phyloP scores from a whole-genome alignment of 2,329 filamentous ascomycete species.

The Zalaria obscura region DNA sequence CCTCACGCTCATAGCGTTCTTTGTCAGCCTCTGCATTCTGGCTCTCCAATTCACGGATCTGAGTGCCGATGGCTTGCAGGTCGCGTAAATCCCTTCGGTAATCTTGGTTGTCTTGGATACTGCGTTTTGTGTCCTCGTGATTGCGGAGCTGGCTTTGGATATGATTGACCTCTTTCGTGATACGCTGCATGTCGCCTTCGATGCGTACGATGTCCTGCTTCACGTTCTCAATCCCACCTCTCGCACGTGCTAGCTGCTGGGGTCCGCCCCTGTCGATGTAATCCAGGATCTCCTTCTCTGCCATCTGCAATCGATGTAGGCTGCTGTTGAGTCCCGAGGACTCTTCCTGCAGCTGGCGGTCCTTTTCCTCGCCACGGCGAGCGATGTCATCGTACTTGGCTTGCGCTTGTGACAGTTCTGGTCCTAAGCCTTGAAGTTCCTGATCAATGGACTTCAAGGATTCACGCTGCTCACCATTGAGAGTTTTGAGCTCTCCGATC shows the following conservation, averaged over 20 bases:
- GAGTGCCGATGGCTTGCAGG: constrained; percentile 50
- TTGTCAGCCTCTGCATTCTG: constrained; percentile 77
- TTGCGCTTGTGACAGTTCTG: constrained; percentile 62
- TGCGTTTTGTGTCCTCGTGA: constrained; percentile 69
- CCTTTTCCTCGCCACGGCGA: constrained; percentile 54
- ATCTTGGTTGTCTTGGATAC: constrained; percentile 76
- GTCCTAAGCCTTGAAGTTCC: constrained; percentile 60
- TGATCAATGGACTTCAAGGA: constrained; percentile 54
- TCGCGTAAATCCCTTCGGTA: constrained; percentile 64
- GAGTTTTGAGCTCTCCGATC: constrained; percentile 58
- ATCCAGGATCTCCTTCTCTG: constrained; percentile 62
- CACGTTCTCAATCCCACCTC: constrained; percentile 44
- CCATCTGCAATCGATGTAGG: constrained; percentile 60
- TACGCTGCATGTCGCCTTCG: constrained; percentile 52
- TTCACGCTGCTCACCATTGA: constrained; percentile 54
- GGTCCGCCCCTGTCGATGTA: constrained; percentile 68
- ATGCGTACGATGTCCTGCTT: constrained; percentile 50
- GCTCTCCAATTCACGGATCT: constrained; percentile 61
- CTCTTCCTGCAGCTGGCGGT: constrained; percentile 57
- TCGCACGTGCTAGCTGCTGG: constrained; percentile 53
- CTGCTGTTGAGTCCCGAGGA: constrained; percentile 60
- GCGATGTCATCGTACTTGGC: constrained; percentile 64
- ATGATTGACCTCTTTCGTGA: constrained; percentile 60
- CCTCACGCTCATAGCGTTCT: constrained; percentile 57
- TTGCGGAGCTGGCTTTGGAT: constrained; percentile 65